Base-by-base conservation (phyloP, 2,329 filamentous ascomycete genomes). In the Ambrosiella cleistominuta region DNA sequence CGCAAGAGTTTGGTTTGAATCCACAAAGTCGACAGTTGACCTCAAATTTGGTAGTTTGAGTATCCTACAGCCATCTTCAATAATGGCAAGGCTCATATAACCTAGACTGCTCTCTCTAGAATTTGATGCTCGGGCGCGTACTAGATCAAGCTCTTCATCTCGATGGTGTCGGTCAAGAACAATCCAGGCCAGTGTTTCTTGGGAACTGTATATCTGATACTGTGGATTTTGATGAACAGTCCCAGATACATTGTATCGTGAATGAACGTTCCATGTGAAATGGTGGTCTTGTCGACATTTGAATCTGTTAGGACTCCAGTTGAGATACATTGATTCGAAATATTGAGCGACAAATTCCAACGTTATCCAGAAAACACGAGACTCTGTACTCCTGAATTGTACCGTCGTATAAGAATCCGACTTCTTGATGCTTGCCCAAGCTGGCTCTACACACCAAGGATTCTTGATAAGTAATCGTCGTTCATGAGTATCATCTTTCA, bases 281-380 rank as follows among this genome's bases (percentile, higher is more conserved):
- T 98, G 93, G 58, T 90, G 81, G 65, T 98, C 90, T 68, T 95
- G 84, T 7, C 90, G 82, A 66, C 86, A 73, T 1, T 74, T 74
- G 70, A 98, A 98, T 0, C 95, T 74, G 0, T 79, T 77, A 0
- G 93, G 90, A 63, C 95, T 96, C 93, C 93, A 98, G 70, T 97
- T 98, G 57, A 98, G 75, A 68, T 97, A 98, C 63, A 98, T 80
- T 15, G 90, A 95, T 67, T 97, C 89, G 62, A 96, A 98, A 66
- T 95, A 83, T 65, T 95, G 89, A 40, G 88, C 79, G 3, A 96
- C 82, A 63, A 89, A 86, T 64, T 95, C 86, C 36, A 93, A 81
- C 27, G 84, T 82, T 71, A 97, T 94, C 91, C 93, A 97, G 66
- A 95, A 94, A 0, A 85, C 45, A 13, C 60, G 56, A 15, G 88